Percentiles rank a stretch among this genome's conserved stretches.
phyloP scores from a whole-genome alignment of 176 grass and related monocot genomes.

The Avena sativa region DNA sequence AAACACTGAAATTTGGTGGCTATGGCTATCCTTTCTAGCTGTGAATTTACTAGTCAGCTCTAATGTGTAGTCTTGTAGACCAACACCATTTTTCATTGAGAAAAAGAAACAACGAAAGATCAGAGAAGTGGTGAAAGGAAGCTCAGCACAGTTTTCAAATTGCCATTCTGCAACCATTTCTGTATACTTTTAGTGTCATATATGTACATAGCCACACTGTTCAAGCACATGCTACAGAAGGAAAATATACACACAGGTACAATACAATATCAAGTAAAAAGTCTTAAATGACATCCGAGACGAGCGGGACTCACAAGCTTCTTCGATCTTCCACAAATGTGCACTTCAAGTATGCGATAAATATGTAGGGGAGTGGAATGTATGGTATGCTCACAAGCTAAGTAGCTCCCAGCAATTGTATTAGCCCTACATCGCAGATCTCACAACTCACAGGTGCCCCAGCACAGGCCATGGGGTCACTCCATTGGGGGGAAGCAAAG shows the following conservation, averaged over 20 bases:
- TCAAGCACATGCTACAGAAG: conserved; percentile 18
- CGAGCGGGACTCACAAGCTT: not conserved
- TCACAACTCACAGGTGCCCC: conserved; percentile 58
- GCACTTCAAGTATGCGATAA: conserved; percentile 26
- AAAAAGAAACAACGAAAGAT: not conserved
- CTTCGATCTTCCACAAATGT: conserved; percentile 29
- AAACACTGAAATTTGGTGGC: no score
- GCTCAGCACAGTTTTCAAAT: not conserved
- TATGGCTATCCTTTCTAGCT: no score
- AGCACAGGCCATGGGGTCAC: conserved; percentile 80
- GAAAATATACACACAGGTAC: conserved; percentile 19
- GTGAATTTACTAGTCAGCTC: not conserved
- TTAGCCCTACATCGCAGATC: conserved; percentile 17
- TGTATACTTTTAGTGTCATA: conserved; percentile 16
- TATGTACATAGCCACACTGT: conserved; percentile 30
- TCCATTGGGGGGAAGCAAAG: conserved; percentile 60
- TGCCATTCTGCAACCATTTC: conserved; percentile 18
- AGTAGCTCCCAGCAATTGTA: not conserved
- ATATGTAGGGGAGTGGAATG: not conserved
- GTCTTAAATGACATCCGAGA: conserved; percentile 12
- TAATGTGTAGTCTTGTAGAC: not conserved
- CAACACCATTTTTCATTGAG: not conserved
- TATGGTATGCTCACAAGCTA: conserved; percentile 22
- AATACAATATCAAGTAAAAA: conserved; percentile 31
- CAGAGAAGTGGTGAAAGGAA: not conserved